Evolutionary conservation across 2,329 filamentous ascomycete genomes (phyloP), one percentile per base, ranked within the genome.

Genomic region (Clarireedia homoeocarpa): DNA sequence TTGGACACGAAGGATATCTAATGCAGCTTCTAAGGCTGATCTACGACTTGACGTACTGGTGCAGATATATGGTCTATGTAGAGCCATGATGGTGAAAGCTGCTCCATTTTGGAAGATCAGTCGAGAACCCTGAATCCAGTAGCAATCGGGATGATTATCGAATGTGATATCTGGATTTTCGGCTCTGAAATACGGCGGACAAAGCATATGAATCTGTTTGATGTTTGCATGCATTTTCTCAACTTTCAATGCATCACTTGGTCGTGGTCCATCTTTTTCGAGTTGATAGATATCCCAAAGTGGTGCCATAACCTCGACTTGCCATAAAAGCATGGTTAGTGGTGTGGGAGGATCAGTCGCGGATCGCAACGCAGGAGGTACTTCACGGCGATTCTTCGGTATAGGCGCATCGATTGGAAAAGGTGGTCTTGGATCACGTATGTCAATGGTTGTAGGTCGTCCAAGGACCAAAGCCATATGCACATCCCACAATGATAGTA

Each of bases 21-120:
- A 63, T 49, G 77, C 80, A 4, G 81, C 80, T 61, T 74, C 73
- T 4, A 85, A 72, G 2, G 81, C 81, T 60, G 80, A 77, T 4
- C 72, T 71, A n/a, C 82, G 72, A 62, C 78, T 82, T 38, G 72
- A 69, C 5, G 73, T 67, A 12, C 79, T 75, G 15, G 80, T 81
- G 61, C 85, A 84, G 20, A 85, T 77, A 63, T 84, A 85, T 0
- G 81, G 80, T 24, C 82, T 74, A 59, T 85, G 82, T 40, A 85
- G 71, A 4, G 79, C 80, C 71, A 85, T 80, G 49, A 80, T 68
- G 56, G 78, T 76, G 64, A 84, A 82, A 0, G 75, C 71, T 5
- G 62, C 55, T 10, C 74, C 68, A 5, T 78, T 65, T 61, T 80
- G 78, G 14, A 77, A 75, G 50, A 78, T 65, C n/a, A 49, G 74